These are phyloP conservation scores for Solanum tacnaense DNA, from an alignment of 257 asterid genomes.

Conservation along the genomic window DNA sequence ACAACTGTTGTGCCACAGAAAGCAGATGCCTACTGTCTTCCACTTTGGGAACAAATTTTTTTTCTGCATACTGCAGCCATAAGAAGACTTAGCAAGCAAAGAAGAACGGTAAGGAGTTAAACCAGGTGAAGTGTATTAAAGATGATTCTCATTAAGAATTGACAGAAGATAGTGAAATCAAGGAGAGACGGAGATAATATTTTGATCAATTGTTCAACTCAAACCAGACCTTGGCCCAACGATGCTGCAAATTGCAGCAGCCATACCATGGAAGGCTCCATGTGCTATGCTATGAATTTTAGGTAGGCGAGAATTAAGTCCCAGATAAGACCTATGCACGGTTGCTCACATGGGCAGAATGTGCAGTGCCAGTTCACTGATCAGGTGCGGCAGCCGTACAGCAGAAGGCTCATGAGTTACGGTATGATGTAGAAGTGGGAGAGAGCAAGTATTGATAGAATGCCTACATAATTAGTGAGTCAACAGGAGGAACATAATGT, in stretches of 20 bases:
- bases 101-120: not conserved
- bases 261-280: too few relatives aligned
- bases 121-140: not conserved
- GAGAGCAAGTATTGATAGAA: not conserved
- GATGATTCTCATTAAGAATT: not conserved
- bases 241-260: too few relatives aligned
- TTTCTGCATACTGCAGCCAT: constrained; percentile 58
- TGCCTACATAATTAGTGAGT: not conserved
- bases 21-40: constrained; percentile 35
- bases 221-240: too few relatives aligned
- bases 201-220: not conserved
- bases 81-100: not conserved
- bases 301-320: too few relatives aligned
- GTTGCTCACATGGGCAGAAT: not conserved
- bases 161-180: not conserved
- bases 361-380: not conserved
- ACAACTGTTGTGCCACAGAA: constrained; percentile 61
- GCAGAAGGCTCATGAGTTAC: not conserved
- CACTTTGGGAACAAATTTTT: constrained; percentile 47
- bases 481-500: not conserved
- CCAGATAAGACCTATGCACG: not conserved
- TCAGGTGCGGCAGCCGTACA: not conserved
- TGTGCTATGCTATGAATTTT: too few relatives aligned
- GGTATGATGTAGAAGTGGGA: not conserved
- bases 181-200: not conserved